These are phyloP conservation scores for Castanea mollissima DNA, from an alignment of 306 rosid genomes.

Conservation along the genomic window DNA sequence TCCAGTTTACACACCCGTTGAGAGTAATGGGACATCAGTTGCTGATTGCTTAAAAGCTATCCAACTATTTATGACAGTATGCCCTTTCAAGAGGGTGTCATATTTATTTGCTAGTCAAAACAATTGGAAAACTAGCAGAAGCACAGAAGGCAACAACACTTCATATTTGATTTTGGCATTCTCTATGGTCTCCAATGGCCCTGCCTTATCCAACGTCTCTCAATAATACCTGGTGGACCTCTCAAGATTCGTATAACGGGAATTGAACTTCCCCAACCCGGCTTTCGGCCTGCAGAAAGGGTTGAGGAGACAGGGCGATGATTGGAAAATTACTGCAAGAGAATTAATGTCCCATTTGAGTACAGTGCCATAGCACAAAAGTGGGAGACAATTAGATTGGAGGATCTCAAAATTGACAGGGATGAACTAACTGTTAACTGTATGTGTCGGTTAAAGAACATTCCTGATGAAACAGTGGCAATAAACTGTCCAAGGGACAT, in stretches of 20 bases:
- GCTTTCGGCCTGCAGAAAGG: constrained; percentile 35
- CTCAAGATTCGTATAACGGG: constrained; percentile 68
- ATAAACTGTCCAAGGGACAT: constrained; percentile 14
- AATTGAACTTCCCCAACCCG: constrained; percentile 37
- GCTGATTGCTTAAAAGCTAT: constrained; percentile 50
- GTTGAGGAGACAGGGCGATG: constrained; percentile 40
- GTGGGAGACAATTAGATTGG: constrained; percentile 26
- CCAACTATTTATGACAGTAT: constrained; percentile 40
- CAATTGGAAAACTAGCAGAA: constrained; percentile 43
- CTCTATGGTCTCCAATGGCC: constrained; percentile 88
- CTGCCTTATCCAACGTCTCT: constrained; percentile 52
- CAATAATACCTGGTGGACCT: constrained; percentile 61
- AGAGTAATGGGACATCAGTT: constrained; percentile 38
- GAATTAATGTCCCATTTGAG: constrained; percentile 26
- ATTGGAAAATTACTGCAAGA: constrained; percentile 32
- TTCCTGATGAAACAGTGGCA: constrained; percentile 26
- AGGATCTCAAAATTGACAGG: constrained; percentile 19
- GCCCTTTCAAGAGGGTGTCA: constrained; percentile 60
- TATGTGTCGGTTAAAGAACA: constrained; percentile 6
- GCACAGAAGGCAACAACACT: constrained; percentile 51
- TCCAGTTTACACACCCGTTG: constrained; percentile 32
- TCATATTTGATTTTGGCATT: constrained; percentile 61
- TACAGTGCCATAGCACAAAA: constrained; percentile 18
- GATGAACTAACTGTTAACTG: constrained; percentile 21
- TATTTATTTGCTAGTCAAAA: constrained; percentile 47